phyloP scores from a whole-genome alignment of 108 stramenopile genomes.

The Discostella stelligeroides region DNA sequence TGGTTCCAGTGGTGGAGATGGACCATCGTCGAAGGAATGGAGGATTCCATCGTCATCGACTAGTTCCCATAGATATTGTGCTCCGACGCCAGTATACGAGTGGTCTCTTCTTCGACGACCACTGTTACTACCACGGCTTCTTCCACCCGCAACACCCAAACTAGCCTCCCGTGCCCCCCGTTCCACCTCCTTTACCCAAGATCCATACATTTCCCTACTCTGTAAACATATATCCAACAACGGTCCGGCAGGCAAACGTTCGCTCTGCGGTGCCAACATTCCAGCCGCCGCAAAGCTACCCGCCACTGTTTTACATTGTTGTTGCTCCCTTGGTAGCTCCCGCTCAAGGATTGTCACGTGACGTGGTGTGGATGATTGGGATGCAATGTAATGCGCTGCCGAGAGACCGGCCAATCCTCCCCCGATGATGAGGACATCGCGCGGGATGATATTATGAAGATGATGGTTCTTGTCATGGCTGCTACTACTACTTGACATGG shows the following conservation, averaged over 20 bases:
- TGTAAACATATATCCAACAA: slow-evolving; percentile 84
- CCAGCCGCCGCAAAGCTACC: slow-evolving; percentile 82
- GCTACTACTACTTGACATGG: too few relatives aligned
- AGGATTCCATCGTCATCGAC: slow-evolving; percentile 13
- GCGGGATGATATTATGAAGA: slow-evolving; percentile 26
- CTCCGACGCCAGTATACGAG: slow-evolving; percentile 45
- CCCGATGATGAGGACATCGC: slow-evolving; percentile 78
- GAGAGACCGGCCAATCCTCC: slow-evolving; percentile 83
- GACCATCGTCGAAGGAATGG: slow-evolving; percentile 8
- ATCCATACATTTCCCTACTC: slow-evolving; percentile 69
- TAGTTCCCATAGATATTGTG: slow-evolving; percentile 51
- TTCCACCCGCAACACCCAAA: not conserved
- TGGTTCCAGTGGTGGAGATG: slow-evolving; percentile 37
- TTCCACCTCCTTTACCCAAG: slow-evolving; percentile 73
- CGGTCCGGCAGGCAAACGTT: slow-evolving; percentile 83
- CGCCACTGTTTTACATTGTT: slow-evolving; percentile 32
- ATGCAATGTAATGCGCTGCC: slow-evolving; percentile 62
- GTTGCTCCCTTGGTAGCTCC: slow-evolving; percentile 30
- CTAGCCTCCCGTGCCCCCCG: slow-evolving; percentile 63
- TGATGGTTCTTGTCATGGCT: too few relatives aligned
- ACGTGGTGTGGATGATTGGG: slow-evolving; percentile 57
- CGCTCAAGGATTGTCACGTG: slow-evolving; percentile 78
- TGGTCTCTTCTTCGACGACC: not conserved
- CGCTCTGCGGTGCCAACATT: slow-evolving; percentile 88
- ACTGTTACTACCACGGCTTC: not conserved